A percentile compares a stretch with the other conserved stretches of the same genome.
Evolutionary conservation across 805 yeast genomes (phyloP).

Genomic region (Diddensiella caesifluorescens): DNA sequence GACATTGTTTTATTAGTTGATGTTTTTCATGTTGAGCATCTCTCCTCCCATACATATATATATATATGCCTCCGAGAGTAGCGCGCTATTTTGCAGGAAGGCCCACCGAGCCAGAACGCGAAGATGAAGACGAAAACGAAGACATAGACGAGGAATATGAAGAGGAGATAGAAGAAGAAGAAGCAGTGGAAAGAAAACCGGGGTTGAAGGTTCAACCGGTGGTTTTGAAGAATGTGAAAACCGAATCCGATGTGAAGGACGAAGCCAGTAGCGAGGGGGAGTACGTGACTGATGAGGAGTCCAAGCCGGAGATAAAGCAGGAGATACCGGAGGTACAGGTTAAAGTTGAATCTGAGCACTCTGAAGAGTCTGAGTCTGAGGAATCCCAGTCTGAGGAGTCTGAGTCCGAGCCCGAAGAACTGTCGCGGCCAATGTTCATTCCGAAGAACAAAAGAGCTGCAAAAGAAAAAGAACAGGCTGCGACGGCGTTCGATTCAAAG

Average conservation of each 20-base stretch:
- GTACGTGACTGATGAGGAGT: constrained; percentile 23
- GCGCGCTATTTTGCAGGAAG: constrained; percentile 22
- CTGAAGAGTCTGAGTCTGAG: background rate
- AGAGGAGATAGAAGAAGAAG: constrained; percentile 20
- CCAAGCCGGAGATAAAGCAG: background rate
- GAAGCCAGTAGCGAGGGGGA: background rate
- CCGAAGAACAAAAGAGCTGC: constrained; percentile 25
- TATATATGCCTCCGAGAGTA: constrained; percentile 2
- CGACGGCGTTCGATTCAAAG: constrained; percentile 8
- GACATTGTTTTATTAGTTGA: background rate
- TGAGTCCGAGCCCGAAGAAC: constrained; percentile 6
- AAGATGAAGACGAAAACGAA: constrained; percentile 20
- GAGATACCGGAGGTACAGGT: constrained; percentile 28
- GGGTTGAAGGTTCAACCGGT: background rate
- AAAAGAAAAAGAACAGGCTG: constrained; percentile 16
- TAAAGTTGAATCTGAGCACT: constrained; percentile 17
- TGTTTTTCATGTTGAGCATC: background rate
- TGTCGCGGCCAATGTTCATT: constrained; percentile 29
- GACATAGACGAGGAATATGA: constrained; percentile 23
- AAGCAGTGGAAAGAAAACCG: constrained; percentile 17
- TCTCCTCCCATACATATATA: background rate
- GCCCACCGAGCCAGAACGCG: constrained; percentile 18
- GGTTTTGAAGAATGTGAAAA: background rate
- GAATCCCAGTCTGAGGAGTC: constrained; percentile 12
- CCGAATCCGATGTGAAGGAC: too few species aligned